Evolutionary conservation across 73 alveolate genomes (phyloP).

Genomic region (Paramecium primaurelia): DNA sequence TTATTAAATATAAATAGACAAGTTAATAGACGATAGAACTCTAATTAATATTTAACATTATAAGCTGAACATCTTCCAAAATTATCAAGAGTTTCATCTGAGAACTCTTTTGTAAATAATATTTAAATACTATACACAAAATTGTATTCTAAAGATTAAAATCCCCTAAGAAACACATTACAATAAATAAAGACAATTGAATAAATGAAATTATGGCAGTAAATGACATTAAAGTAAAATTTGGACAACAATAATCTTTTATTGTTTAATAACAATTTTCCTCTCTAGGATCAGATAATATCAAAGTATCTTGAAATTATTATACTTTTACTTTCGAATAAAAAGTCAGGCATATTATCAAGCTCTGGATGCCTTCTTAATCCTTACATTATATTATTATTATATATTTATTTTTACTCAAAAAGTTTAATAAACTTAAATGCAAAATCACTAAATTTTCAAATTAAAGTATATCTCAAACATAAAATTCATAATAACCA

Average conservation of each 20-base stretch:
- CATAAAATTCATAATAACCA: too few relatives aligned
- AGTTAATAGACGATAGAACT: neutral
- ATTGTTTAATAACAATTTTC: neutral
- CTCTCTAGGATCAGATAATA: constrained; percentile 17
- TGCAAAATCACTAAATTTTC: neutral
- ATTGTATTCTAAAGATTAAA: neutral
- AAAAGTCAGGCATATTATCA: constrained; percentile 33
- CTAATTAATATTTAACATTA: neutral
- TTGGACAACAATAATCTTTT: neutral
- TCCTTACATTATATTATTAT: neutral
- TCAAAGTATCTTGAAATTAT: neutral
- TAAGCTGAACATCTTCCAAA: neutral
- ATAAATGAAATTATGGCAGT: neutral
- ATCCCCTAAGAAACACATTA: neutral
- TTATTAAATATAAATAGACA: neutral
- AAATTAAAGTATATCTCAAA: neutral
- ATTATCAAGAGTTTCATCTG: neutral
- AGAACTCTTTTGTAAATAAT: neutral
- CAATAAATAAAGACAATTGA: neutral
- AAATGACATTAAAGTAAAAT: neutral
- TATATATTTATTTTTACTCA: neutral
- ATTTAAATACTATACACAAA: neutral
- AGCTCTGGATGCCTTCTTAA: neutral
- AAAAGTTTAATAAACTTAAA: neutral
- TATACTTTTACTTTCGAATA: neutral